Percentiles rank a stretch among this genome's conserved stretches.
phyloP scores from a whole-genome alignment of 768 basidiomycete species.

The Boletus fagicola region DNA sequence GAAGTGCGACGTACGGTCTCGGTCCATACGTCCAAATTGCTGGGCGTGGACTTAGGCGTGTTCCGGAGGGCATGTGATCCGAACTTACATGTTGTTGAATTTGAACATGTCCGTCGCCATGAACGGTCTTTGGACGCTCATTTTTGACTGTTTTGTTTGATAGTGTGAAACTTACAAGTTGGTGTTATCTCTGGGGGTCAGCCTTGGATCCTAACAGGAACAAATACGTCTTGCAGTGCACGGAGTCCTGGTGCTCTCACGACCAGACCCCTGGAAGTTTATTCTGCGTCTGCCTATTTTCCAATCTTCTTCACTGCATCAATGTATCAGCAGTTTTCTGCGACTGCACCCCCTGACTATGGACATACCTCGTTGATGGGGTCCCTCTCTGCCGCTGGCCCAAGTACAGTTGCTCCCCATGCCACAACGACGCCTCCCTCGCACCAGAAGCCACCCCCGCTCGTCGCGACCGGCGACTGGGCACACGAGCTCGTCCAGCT shows the following conservation, averaged over 20 bases:
- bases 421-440: constrained; percentile 25
- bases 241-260: constrained; percentile 20
- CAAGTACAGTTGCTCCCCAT: constrained; percentile 34
- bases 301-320: constrained; percentile 20
- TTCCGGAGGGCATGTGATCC: not conserved
- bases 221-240: constrained; percentile 29
- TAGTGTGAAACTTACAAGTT: not conserved
- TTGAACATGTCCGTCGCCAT: constrained; percentile 86
- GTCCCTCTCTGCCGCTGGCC: constrained; percentile 33
- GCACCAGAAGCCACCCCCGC: constrained; percentile 40
- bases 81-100: constrained; percentile 83
- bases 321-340: constrained; percentile 38
- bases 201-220: constrained; percentile 29
- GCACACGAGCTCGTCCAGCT: constrained; percentile 82
- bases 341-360: constrained; percentile 35
- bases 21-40: constrained; percentile 95
- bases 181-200: not conserved
- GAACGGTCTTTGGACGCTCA: constrained; percentile 88
- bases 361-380: constrained; percentile 33
- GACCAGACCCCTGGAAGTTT: constrained; percentile 34
- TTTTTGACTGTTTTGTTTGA: constrained; percentile 33
- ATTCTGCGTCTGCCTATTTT: constrained; percentile 25
- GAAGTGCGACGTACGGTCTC: constrained; percentile 69
- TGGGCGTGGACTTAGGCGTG: constrained; percentile 32
- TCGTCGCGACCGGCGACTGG: constrained; percentile 84